A percentile compares a stretch with the other conserved stretches of the same genome.
phyloP scores from a whole-genome alignment of 176 grass and related monocot genomes.

The Thinopyrum elongatum region DNA sequence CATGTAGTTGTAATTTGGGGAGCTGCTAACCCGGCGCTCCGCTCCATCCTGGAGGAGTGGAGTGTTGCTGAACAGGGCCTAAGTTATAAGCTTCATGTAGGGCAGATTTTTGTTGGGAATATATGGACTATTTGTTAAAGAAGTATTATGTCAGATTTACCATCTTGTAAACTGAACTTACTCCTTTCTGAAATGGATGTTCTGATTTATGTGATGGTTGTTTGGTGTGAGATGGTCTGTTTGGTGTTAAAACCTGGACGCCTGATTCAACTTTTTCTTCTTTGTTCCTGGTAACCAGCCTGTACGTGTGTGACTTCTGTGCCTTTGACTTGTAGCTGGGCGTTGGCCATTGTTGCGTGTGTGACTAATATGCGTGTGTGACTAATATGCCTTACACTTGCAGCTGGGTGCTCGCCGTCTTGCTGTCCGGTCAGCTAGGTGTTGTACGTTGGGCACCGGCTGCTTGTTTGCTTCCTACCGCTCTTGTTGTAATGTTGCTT shows the following conservation, averaged over 20 bases:
- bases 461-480: too few relatives aligned
- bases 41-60: too few relatives aligned
- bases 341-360: not conserved
- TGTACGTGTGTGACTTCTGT: too few relatives aligned
- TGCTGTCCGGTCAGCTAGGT: too few relatives aligned
- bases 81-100: not conserved
- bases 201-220: not conserved
- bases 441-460: too few relatives aligned
- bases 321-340: too few relatives aligned
- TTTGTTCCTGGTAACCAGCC: not conserved
- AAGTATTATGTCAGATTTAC: not conserved
- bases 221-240: too few relatives aligned
- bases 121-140: not conserved
- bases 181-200: not conserved
- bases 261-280: not conserved
- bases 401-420: too few relatives aligned
- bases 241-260: not conserved
- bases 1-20: too few relatives aligned
- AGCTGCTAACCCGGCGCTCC: too few relatives aligned
- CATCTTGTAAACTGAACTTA: not conserved
- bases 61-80: too few relatives aligned
- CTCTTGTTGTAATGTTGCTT: too few relatives aligned
- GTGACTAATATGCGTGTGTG: not conserved
- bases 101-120: not conserved
- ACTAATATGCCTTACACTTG: not conserved